Evolutionary conservation across 257 asterid genomes (phyloP).

Genomic region (Jaltomata sinuosa): DNA sequence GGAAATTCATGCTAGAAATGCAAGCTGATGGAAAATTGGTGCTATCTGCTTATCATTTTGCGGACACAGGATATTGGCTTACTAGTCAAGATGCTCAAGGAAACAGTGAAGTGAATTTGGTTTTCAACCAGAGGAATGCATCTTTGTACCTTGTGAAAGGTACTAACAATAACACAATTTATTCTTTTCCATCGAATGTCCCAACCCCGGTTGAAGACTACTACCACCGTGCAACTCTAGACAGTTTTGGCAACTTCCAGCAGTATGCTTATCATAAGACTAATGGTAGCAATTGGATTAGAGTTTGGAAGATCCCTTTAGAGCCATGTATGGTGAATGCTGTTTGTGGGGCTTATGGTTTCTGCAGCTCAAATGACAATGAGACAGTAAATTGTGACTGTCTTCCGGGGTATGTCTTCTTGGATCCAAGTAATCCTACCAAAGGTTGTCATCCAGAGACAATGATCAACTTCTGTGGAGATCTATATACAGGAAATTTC

Average conservation of each 20-base stretch:
- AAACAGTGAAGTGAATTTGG: background rate
- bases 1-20: background rate
- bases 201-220: background rate
- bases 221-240: background rate
- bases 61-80: background rate
- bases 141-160: background rate
- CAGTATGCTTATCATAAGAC: background rate
- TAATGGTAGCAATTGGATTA: background rate
- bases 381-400: conserved; percentile 2
- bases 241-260: background rate
- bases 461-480: background rate
- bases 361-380: background rate
- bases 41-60: background rate
- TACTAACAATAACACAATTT: background rate
- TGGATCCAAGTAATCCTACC: background rate
- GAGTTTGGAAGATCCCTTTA: background rate
- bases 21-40: background rate
- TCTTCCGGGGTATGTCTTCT: background rate
- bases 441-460: conserved; percentile 3
- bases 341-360: conserved; percentile 9
- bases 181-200: background rate
- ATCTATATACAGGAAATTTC: background rate
- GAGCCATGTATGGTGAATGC: conserved; percentile 1
- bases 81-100: background rate
- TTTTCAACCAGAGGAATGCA: background rate